Percentiles rank a stretch among this genome's conserved stretches.
phyloP scores from a whole-genome alignment of 2,329 filamentous ascomycete genomes.

The Chaetomiaceae sp. region DNA sequence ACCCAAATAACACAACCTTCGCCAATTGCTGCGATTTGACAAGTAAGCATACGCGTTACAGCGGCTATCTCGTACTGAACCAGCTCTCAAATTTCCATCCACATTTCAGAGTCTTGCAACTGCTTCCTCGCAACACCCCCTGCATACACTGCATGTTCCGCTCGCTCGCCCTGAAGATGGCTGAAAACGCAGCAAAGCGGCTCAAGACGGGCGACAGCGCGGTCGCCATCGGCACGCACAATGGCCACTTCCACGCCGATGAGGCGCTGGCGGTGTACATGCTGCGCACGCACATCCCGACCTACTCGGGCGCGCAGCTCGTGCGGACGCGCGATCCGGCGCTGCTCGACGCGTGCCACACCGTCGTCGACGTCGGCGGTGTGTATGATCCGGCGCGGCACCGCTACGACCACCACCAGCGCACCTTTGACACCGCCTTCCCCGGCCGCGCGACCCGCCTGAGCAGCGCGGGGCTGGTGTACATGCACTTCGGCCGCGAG shows the following conservation, averaged over 20 bases:
- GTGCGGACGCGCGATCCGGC: slow-evolving; percentile 83
- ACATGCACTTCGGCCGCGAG: slow-evolving; percentile 85
- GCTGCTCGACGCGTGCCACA: slow-evolving; percentile 75
- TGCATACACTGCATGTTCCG: slow-evolving; percentile 17
- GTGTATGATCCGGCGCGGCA: slow-evolving; percentile 72
- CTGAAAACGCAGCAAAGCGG: slow-evolving; percentile 70
- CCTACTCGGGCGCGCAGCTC: slow-evolving; percentile 67
- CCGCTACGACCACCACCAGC: slow-evolving; percentile 97
- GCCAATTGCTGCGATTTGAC: too few species aligned
- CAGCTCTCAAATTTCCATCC: too few species aligned
- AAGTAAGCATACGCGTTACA: too few species aligned
- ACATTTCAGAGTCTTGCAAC: not conserved
- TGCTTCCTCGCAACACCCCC: not conserved
- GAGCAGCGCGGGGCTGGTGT: slow-evolving; percentile 87
- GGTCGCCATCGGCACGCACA: slow-evolving; percentile 85
- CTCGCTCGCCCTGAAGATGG: slow-evolving; percentile 37
- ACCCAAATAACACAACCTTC: too few species aligned
- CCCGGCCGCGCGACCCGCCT: slow-evolving; percentile 81
- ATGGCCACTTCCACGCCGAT: slow-evolving; percentile 97
- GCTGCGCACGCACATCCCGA: slow-evolving; percentile 72
- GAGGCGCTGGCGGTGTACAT: slow-evolving; percentile 96
- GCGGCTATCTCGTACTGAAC: too few species aligned
- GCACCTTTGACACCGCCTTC: slow-evolving; percentile 80
- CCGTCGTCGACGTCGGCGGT: slow-evolving; percentile 95
- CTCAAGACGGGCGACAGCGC: slow-evolving; percentile 62